Evolutionary conservation across 2,329 filamentous ascomycete genomes (phyloP).

Genomic region (Talaromyces funiculosus): DNA sequence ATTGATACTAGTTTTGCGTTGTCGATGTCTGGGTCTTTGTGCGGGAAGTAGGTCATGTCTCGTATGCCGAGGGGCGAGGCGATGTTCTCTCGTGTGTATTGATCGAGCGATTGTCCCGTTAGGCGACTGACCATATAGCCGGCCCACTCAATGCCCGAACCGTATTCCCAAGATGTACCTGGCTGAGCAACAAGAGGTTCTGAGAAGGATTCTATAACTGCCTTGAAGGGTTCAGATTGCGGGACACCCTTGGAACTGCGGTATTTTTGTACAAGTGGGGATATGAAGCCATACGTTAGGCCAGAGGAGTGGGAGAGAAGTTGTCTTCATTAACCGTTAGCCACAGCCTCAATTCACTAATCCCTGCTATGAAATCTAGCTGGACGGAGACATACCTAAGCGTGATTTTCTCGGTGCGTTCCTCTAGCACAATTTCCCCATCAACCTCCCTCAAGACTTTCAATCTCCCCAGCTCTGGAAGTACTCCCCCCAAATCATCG

Average conservation of each 20-base stretch:
- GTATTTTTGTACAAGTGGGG: not conserved
- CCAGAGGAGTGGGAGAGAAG: slow-evolving; percentile 9
- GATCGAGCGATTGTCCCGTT: slow-evolving; percentile 2
- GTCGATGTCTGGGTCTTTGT: not conserved
- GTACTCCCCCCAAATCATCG: slow-evolving; percentile 1
- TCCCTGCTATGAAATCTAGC: not conserved
- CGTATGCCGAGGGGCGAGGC: slow-evolving; percentile 2
- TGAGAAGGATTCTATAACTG: slow-evolving; percentile 1
- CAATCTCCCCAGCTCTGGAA: slow-evolving; percentile 3
- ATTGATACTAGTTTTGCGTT: not conserved
- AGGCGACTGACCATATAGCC: not conserved
- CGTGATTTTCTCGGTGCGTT: slow-evolving; percentile 1
- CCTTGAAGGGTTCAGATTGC: not conserved
- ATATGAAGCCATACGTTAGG: slow-evolving; percentile 1
- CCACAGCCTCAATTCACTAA: no score
- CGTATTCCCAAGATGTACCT: slow-evolving; percentile 3
- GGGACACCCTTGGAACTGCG: not conserved
- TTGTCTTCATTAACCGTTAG: not conserved
- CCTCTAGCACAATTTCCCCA: slow-evolving; percentile 2
- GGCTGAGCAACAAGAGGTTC: slow-evolving; percentile 5
- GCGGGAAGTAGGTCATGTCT: slow-evolving; percentile 6
- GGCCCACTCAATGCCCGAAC: slow-evolving; percentile 6
- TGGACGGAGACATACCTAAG: not conserved
- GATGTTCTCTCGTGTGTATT: slow-evolving; percentile 7
- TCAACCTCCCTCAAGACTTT: slow-evolving; percentile 8